Evolutionary conservation across 2,329 filamentous ascomycete species (phyloP), one percentile per base, ranked within the genome.

Genomic region (Cytospora piceicola): DNA sequence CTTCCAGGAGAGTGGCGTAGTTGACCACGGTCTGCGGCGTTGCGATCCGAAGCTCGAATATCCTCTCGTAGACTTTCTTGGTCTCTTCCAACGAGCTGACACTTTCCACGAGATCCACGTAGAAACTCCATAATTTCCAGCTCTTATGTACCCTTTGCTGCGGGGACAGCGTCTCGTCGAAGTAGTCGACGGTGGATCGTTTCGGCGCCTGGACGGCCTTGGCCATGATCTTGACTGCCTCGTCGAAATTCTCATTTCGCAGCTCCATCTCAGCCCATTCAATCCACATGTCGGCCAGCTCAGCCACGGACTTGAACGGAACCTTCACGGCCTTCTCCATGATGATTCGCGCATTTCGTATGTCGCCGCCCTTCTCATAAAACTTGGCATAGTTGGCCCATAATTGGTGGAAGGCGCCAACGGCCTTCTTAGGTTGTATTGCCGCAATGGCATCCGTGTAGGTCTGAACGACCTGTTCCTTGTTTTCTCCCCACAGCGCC

Each of bases 61-160:
- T 98, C 64, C 95, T 87, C 76, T 99, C 95, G 77, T 99, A 99
- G 1, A 98, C 90, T 76, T 93, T 94, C 76, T 88, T 92, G 0
- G 94, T 97, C 78, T 98, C 94, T 27, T 97, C 93, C 20, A 99
- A 79, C 0, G 91, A 92, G 68, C 91, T 90, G 36, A 97, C 94
- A 76, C 93, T 97, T 77, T 99, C 95, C 3, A 99, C 94, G 1
- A 99, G 86, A 76, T 99, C 95, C 51, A 99, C 94, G 73, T 99
- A 99, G 81, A 99, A 99, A 78, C 93, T 97, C 95, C 95, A 99
- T 14, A 99, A 80, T 77, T 98, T 99, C 95, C 95, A 99, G 75
- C 93, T 97, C 83, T 99, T 99, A 81, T 99, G 95, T 3, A 99
- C 92, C 69, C 96, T 88, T 80, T 98, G 95, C 76, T 99, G 95